Base-by-base conservation (phyloP, 371 early-diverging fungal species). In the Mucor lusitanicus region DNA sequence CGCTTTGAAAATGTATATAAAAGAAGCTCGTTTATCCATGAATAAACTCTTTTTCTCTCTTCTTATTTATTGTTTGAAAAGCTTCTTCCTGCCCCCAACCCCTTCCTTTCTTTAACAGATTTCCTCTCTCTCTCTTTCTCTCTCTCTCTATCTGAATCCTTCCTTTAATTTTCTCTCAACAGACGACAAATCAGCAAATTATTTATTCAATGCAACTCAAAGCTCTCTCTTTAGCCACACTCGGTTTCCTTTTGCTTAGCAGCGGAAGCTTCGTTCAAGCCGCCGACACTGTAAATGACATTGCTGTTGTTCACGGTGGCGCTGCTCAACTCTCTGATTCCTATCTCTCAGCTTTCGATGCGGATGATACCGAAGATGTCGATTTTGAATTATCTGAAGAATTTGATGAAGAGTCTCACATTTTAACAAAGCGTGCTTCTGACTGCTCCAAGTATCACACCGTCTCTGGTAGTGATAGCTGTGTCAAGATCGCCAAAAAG, bases 391-490 rank as follows among this genome's bases (percentile, higher is more conserved):
- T 79, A 23, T 63, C 76, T 32, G 72, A 77, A 21, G 62, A 72
- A 21, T 61, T 70, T 23, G 71, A 73, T 17, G 77, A 77, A 27
- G 21, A 65, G 15, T 50, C 33, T 59, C 42, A 46, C 53, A 33
- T 63, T 50, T 53, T 70, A 3, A 57, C 55, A 27, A 74, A 68
- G 42, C 70, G 74, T 62, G 71, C 59, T 27, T 64, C 59, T 32
- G 68, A 64, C 28, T 74, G 74, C 48, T 19, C 48, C 39, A 74
- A 74, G 11, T 74, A 74, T 28, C 68, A 67, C 58, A 74, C 64
- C 42, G 82, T 70, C 48, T 37, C 53, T 48, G 61, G 74, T 28
- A 69, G 70, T 44, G 82, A 82, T 57, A 74, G 72, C 40, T 82
- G 82, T 50, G 61, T 57, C 39, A 65, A 55, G 13, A 46, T 82